Base-by-base conservation (phyloP, 441 rosid species). In the Croton setiger region DNA sequence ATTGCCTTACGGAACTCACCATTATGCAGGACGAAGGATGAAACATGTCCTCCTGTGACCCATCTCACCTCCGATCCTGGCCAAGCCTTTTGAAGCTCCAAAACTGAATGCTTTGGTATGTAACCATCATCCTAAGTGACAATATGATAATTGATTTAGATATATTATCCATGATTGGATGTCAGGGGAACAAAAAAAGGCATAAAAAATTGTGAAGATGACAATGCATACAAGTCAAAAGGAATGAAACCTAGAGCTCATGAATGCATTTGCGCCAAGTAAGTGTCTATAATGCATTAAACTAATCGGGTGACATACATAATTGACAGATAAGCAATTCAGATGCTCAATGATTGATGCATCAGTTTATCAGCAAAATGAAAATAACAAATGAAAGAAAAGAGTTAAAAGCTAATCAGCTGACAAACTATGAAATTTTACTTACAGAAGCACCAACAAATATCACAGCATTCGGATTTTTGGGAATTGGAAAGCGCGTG, bases 21-120 rank as follows among this genome's bases (percentile, higher is more conserved):
- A 63, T 84, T 84, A 76, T 88, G 98, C 35, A 94, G 89, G 60
- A 94, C 68, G 81, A 88, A 87, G 36, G 97, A 91, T 0, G 96
- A 91, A 47, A 91, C 96, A 58, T 94, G 98, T 21, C 97, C 99
- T 5, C 97, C 97, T 0, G 89, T 88, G n/a, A 94, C 97, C 97
- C 99, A 94, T 78, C 99, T 87, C 79, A 94, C 96, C 80, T 94
- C 99, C 48, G 97, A 92, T 37, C 99, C 94, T 5, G 98, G 98
- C 99, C 99, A 94, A 27, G 98, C 98, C 78, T 94, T 94, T 69
- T 94, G 92, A 72, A 94, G 96, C 86, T 88, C 96, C 83, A 90
- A 64, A 69, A 90, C 96, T 0, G 99, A 94, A 82, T 90, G 93
- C 61, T 87, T 88, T 1, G 99, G 99, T 69, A 94, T 92, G 84